Evolutionary conservation across 2,329 filamentous ascomycete genomes (phyloP), one percentile per base, ranked within the genome.

Genomic region (Aspergillus sp.): DNA sequence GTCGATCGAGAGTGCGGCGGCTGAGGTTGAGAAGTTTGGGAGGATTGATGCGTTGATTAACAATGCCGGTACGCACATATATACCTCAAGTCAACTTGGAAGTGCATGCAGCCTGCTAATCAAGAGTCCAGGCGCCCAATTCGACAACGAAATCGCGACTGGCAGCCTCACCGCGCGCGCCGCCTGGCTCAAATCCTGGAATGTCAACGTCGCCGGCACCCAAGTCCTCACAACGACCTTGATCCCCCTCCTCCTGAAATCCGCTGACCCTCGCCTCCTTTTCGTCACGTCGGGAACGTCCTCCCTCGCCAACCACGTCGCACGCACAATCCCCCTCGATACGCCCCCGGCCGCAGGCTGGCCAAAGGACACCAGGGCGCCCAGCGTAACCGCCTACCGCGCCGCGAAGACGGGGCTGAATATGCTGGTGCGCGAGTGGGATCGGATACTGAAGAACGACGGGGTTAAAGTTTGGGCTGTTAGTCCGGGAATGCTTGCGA

Each of bases 31-130:
- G 19, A 63, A 74, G 15, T 77, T 77, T 62, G 82, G 81, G 13
- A 77, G 71, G 13, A 45, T 88, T 2, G 85, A 88, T 54, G 72
- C 77, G 1, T 77, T 88, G 0, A 71, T 88, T 61, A 87, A 87
- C 73, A 88, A 88, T 57, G 86, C 82, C 0, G 85, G 83, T 79
- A 72, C 11, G 69, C 23, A 47, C 22, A 47, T 47, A 47, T 47
- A 47, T 47, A 8, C 22, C 17, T 47, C 9, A 9, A 17, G 9
- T 11, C 8, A 47, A n/a, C 45, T 2, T 23, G 8, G 11, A n/a
- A n/a, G 6, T 3, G 8, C 7, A 9, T 15, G 11, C 47, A 28
- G 25, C 4, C 25, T 28, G 4, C 11, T 50, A 22, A 57, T 13
- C 23, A 1, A 5, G 9, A 11, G 11, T 28, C 7, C 19, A 69